Evolutionary conservation across 306 rosid species (phyloP).

Genomic region (Prunus mira): DNA sequence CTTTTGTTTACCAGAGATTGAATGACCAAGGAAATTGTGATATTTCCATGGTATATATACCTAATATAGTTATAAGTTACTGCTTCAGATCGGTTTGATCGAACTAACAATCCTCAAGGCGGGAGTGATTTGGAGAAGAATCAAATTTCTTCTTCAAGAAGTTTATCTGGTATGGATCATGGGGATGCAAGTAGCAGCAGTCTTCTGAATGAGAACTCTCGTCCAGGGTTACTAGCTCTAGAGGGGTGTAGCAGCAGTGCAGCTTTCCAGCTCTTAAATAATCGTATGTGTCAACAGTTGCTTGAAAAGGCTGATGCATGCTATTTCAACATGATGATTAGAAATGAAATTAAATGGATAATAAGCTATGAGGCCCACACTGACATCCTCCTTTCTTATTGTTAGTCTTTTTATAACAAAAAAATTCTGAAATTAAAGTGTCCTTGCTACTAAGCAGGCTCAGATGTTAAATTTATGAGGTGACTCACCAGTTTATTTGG

Average conservation of each 20-base stretch:
- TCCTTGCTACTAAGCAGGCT: background rate
- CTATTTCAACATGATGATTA: slow-evolving; percentile 1
- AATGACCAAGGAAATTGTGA: background rate
- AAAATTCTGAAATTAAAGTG: background rate
- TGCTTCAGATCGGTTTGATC: slow-evolving; percentile 58
- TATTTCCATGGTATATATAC: slow-evolving; percentile 3
- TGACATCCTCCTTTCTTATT: background rate
- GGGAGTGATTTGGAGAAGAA: slow-evolving; percentile 66
- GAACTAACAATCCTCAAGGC: slow-evolving; percentile 43
- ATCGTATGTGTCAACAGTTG: slow-evolving; percentile 45
- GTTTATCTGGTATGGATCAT: slow-evolving; percentile 36
- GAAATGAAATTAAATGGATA: background rate
- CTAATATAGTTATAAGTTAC: slow-evolving; percentile 16
- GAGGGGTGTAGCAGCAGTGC: slow-evolving; percentile 60
- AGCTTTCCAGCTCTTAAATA: slow-evolving; percentile 55
- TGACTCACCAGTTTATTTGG: background rate
- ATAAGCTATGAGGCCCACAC: background rate
- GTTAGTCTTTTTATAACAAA: background rate
- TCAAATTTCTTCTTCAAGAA: slow-evolving; percentile 48
- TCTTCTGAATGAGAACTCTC: slow-evolving; percentile 45
- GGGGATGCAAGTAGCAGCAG: slow-evolving; percentile 49
- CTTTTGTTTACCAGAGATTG: background rate
- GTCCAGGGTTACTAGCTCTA: slow-evolving; percentile 42
- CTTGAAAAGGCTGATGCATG: background rate
- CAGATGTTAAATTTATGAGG: background rate